A percentile compares a stretch with the other conserved stretches of the same genome.
Evolutionary conservation across 345 rosid species (phyloP).

Genomic region (Raphanus sativus): DNA sequence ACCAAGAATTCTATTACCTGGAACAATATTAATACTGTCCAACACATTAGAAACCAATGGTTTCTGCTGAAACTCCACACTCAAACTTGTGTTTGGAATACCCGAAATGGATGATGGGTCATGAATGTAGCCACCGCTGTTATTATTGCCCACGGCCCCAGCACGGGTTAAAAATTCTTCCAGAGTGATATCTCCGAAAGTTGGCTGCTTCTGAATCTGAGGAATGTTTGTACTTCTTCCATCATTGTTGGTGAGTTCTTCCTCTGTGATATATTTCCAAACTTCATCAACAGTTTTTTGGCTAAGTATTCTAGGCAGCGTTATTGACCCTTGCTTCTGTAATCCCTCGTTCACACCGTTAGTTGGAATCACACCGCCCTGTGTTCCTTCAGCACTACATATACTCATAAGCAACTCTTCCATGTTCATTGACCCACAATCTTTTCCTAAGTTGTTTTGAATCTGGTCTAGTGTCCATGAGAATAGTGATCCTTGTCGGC

Average conservation of each 20-base stretch:
- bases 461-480: conserved; percentile 71
- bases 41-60: conserved; percentile 37
- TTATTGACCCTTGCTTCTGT: conserved; percentile 68
- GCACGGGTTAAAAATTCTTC: conserved; percentile 78
- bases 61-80: conserved; percentile 53
- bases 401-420: conserved; percentile 64
- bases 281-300: conserved; percentile 79
- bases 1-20: conserved; percentile 37
- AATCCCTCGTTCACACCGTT: conserved; percentile 28
- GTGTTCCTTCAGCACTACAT: conserved; percentile 63
- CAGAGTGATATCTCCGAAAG: conserved; percentile 73
- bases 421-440: conserved; percentile 87
- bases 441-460: conserved; percentile 61
- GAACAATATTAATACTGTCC: conserved; percentile 37
- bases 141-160: conserved; percentile 42
- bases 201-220: conserved; percentile 60
- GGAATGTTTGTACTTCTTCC: conserved; percentile 41
- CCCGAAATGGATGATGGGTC: conserved; percentile 13
- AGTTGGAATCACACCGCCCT: conserved; percentile 31
- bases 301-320: conserved; percentile 71
- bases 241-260: conserved; percentile 33
- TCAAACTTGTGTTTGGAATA: conserved; percentile 39
- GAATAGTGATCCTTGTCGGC: conserved; percentile 61
- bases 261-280: conserved; percentile 63
- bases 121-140: conserved; percentile 41